These are phyloP conservation scores for Hygrophorus russula DNA, from an alignment of 768 basidiomycete genomes.

Conservation along the genomic window DNA sequence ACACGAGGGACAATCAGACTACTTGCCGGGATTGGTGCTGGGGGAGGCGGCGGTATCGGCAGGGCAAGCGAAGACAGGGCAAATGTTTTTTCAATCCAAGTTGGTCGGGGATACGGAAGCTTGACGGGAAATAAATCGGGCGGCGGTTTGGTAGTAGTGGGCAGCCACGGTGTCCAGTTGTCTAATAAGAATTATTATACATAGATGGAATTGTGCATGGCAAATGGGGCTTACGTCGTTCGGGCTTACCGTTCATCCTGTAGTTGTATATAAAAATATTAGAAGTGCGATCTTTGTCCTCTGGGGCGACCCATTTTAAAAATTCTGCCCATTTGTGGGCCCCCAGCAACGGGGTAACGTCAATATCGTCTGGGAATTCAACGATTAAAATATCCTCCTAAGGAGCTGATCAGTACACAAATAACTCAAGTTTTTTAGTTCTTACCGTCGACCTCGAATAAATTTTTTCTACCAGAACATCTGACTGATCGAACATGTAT, in stretches of 20 bases:
- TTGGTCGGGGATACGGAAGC: constrained; percentile 1
- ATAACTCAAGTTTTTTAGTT: background rate
- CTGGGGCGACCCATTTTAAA: background rate
- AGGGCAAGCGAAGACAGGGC: constrained; percentile 1
- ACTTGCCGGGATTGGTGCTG: background rate
- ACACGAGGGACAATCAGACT: background rate
- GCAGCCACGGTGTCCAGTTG: constrained; percentile 1
- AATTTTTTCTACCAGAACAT: background rate
- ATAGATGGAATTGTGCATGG: background rate
- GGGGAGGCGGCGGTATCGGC: background rate
- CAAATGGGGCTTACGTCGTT: background rate
- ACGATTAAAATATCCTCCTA: background rate
- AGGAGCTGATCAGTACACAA: background rate
- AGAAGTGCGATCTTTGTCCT: background rate
- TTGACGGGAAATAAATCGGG: background rate
- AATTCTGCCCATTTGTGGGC: constrained; percentile 2
- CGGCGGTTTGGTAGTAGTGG: background rate
- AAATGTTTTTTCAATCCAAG: background rate
- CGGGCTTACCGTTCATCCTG: constrained; percentile 2
- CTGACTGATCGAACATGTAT: background rate
- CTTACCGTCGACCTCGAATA: constrained; percentile 3
- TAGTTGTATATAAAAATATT: constrained; percentile 3
- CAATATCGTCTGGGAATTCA: background rate
- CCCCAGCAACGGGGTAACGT: background rate
- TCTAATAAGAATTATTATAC: background rate